These are phyloP conservation scores for Aurantiochytrium sp. DNA, from an alignment of 108 stramenopile genomes.

Conservation along the genomic window DNA sequence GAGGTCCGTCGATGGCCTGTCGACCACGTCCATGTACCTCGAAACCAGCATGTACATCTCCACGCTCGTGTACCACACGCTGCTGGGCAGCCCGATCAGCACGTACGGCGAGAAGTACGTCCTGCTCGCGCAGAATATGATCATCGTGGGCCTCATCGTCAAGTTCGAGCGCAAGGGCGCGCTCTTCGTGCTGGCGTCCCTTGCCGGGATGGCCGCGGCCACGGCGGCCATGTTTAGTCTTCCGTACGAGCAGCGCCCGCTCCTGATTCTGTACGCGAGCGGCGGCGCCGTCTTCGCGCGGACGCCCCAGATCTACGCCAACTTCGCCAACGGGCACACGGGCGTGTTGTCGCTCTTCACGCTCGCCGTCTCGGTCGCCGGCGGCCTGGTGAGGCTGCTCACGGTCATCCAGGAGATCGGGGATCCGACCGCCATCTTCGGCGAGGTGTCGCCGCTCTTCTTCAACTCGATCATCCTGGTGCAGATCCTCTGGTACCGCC, in stretches of 20 bases:
- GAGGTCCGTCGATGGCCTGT: neutral
- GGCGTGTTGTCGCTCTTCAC: neutral
- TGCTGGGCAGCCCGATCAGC: slow-evolving; percentile 1
- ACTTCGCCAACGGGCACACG: neutral
- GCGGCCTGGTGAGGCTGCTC: neutral
- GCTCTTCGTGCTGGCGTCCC: neutral
- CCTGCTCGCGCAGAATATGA: neutral
- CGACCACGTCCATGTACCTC: neutral
- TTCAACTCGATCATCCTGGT: neutral
- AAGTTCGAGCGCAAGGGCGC: neutral
- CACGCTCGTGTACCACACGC: neutral
- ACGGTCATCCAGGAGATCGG: neutral
- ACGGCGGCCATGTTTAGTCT: neutral
- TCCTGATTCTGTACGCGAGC: neutral
- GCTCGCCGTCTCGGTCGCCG: neutral
- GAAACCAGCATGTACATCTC: slow-evolving; percentile 14
- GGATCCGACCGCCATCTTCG: neutral
- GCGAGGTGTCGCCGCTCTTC: neutral
- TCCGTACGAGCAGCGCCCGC: neutral
- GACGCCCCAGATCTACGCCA: neutral
- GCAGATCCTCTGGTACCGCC: neutral
- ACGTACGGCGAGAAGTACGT: slow-evolving; percentile 25
- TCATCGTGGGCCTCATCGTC: neutral
- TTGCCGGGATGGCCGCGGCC: neutral
- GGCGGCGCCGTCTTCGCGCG: neutral